Conservation (phyloP, 768 basidiomycete species). For the Lepiota venenata region DNA sequence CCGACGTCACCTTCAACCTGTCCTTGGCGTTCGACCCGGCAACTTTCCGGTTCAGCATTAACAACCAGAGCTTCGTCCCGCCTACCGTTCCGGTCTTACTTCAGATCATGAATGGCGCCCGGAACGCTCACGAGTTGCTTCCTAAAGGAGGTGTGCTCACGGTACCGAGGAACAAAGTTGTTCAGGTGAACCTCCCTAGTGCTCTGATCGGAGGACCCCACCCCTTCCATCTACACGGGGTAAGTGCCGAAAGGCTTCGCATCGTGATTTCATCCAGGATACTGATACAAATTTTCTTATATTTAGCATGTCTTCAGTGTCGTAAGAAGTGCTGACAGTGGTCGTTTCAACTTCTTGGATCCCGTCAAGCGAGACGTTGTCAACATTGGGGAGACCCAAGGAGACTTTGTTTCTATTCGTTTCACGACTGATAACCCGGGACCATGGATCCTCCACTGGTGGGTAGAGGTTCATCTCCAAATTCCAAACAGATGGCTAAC, state of each 20-base stretch:
- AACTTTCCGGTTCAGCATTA: slow-evolving; percentile 11
- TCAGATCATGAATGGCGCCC: slow-evolving; percentile 45
- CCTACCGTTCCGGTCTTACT: slow-evolving; percentile 45
- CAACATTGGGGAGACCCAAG: slow-evolving; percentile 27
- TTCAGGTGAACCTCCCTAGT: slow-evolving; percentile 46
- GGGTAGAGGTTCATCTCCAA: background rate
- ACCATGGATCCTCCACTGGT: slow-evolving; percentile 51
- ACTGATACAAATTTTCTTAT: background rate
- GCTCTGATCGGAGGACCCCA: slow-evolving; percentile 23
- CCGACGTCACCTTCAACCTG: slow-evolving; percentile 21
- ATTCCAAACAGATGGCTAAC: background rate
- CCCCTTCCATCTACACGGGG: slow-evolving; percentile 47
- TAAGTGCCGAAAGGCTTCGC: slow-evolving; percentile 20
- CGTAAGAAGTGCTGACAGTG: slow-evolving; percentile 37
- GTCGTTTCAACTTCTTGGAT: slow-evolving; percentile 41
- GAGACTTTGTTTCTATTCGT: slow-evolving; percentile 50
- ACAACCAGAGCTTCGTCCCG: slow-evolving; percentile 9
- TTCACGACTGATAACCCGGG: slow-evolving; percentile 70
- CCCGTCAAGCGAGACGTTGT: slow-evolving; percentile 61
- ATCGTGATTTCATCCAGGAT: background rate
- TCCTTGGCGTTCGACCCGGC: slow-evolving; percentile 12
- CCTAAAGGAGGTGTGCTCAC: slow-evolving; percentile 37
- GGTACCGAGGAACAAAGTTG: slow-evolving; percentile 41
- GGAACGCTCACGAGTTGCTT: slow-evolving; percentile 35
- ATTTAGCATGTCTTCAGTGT: slow-evolving; percentile 35